Percentiles rank a stretch among this genome's conserved stretches.
Evolutionary conservation across 208 protist species (phyloP).

Genomic region (Leishmania tropica): DNA sequence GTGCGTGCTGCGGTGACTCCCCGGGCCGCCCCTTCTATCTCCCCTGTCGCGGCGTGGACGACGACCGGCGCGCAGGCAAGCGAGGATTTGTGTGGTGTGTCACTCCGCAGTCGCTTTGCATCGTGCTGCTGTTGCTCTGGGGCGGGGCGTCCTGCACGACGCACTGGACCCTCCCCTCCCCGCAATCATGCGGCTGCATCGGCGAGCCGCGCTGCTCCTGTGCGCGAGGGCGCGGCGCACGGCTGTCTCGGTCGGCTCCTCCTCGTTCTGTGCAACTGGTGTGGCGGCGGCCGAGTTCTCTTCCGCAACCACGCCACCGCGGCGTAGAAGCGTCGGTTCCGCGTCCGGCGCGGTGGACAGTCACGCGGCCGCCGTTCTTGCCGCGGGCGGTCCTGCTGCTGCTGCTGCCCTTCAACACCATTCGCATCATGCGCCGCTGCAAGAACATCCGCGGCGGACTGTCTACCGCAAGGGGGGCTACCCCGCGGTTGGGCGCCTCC

Average conservation of each 20-base stretch:
- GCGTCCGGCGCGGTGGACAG: background rate
- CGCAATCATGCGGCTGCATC: constrained; percentile 1
- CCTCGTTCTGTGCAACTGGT: background rate
- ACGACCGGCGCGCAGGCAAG: background rate
- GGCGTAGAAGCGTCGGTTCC: background rate
- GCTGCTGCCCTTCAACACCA: background rate
- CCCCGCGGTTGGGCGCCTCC: constrained; percentile 58
- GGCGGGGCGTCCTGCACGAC: background rate
- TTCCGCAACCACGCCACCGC: background rate
- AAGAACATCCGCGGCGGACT: background rate
- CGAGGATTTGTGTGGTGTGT: background rate
- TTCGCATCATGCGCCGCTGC: background rate
- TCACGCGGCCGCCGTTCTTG: background rate
- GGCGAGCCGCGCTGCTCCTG: constrained; percentile 1
- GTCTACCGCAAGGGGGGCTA: constrained; percentile 36
- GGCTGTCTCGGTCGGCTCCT: background rate
- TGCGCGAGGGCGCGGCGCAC: background rate
- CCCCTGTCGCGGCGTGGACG: background rate
- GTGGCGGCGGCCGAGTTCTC: background rate
- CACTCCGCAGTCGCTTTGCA: background rate
- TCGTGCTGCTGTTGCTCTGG: background rate
- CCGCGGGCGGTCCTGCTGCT: background rate
- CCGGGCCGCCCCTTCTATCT: background rate
- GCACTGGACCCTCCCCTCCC: background rate
- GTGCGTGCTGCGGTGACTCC: background rate